Evolutionary conservation across 1,139 yeast genomes (phyloP), one percentile per base, ranked within the genome.

Genomic region (Casaregolazyma lundiana): DNA sequence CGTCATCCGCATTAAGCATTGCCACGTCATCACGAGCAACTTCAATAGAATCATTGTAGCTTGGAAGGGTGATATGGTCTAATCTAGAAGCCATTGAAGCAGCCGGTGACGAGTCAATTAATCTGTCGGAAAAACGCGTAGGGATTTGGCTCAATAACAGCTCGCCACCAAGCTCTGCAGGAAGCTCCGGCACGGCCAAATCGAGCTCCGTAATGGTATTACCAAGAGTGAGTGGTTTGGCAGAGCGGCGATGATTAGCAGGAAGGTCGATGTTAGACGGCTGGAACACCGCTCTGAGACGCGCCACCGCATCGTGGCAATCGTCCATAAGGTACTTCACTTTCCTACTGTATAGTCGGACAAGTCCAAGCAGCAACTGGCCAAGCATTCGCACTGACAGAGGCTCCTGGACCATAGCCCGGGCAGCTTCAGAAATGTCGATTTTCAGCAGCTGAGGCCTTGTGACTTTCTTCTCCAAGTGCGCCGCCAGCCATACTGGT

Each of bases 401-500:
- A 19, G 61, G 61, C 24, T 57, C 62, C 18, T 59, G 59, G 9
- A 72, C 72, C 53, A 77, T 74, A 39, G 71, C 84, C 46, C 73
- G 71, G 4, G 89, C 81, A 1, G 95, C 83, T 52, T 81, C 76
- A 15, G 77, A 65, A 51, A 90, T 82, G 60, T 84, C 78, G 18
- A 96, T 81, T 58, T 77, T 81, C 45, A 88, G 69, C 43, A 85
- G 75, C 61, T 89, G 92, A 49, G 78, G 80, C 61, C 86, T 85
- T 40, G 95, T 76, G 41, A 90, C 74, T 57, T 84, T 85, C 59
- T 82, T 80, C 58, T 86, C 95, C 66, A 87, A 76, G 62, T 87
- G 89, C 29, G 96, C 92, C 2, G 97, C 97, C 46, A 90, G 74
- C 97, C 97, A 90, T 13, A 88, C 92, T 55, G 84, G 85, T 4